A percentile compares a stretch with the other conserved stretches of the same genome.
Conservation (phyloP, 306 rosid species). For the Trifolium subterraneum region DNA sequence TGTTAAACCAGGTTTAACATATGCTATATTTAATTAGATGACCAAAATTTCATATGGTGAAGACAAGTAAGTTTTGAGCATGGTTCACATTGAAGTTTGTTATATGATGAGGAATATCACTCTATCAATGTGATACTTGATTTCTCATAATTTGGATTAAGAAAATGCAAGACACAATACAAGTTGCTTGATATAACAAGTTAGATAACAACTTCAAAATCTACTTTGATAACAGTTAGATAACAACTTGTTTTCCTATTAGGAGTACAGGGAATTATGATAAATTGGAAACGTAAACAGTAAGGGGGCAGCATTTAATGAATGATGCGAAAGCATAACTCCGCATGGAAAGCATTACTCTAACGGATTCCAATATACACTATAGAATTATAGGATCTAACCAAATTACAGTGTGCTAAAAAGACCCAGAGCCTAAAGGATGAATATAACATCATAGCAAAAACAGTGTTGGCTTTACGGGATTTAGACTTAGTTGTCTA, state of each 20-base stretch:
- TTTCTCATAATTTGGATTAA: neutral
- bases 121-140: neutral
- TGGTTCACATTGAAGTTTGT: neutral
- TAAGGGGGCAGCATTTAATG: neutral
- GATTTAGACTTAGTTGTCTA: no score
- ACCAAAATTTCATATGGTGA: slow-evolving; percentile 13
- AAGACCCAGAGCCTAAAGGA: neutral
- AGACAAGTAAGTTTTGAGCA: slow-evolving; percentile 10
- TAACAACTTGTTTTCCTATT: neutral
- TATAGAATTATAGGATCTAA: neutral
- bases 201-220: neutral
- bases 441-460: neutral
- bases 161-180: neutral
- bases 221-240: neutral
- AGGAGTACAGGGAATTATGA: neutral
- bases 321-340: neutral
- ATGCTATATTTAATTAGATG: slow-evolving; percentile 13
- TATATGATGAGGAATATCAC: neutral
- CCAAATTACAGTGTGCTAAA: neutral
- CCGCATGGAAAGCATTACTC: neutral
- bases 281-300: slow-evolving; percentile 12
- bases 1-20: slow-evolving; percentile 20
- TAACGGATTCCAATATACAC: neutral
- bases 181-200: neutral
- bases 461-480: no score